Evolutionary conservation across 2,329 filamentous ascomycete species (phyloP).

Genomic region (Nannizziopsis barbatae): DNA sequence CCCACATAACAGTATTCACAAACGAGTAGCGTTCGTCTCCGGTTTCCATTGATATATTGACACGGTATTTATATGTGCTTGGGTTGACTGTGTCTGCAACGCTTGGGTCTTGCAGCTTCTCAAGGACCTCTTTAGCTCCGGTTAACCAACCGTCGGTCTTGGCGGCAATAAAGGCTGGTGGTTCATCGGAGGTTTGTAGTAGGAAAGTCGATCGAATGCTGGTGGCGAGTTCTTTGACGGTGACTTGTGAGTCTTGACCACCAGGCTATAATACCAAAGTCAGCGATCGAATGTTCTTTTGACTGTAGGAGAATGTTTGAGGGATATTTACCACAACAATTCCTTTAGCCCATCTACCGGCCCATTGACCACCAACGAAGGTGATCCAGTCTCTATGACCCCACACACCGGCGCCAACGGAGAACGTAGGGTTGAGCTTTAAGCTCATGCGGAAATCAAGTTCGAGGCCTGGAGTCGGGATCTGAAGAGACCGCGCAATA

Average conservation of each 20-base stretch:
- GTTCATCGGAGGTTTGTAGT: constrained; percentile 42
- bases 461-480: constrained; percentile 39
- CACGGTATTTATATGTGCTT: constrained; percentile 40
- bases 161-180: constrained; percentile 39
- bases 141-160: constrained; percentile 40
- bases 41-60: constrained; percentile 40
- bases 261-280: constrained; percentile 30
- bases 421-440: constrained; percentile 42
- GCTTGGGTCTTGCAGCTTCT: constrained; percentile 36
- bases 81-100: constrained; percentile 39
- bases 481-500: constrained; percentile 37
- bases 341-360: constrained; percentile 43
- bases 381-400: constrained; percentile 44
- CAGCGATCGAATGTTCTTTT: constrained; percentile 3
- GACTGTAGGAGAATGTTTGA: not conserved
- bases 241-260: constrained; percentile 41
- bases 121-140: constrained; percentile 39
- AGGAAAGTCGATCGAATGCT: constrained; percentile 37
- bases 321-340: constrained; percentile 37
- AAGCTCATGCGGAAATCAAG: constrained; percentile 45
- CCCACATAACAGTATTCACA: constrained; percentile 41
- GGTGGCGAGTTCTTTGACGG: constrained; percentile 39
- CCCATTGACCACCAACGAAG: constrained; percentile 43
- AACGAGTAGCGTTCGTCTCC: constrained; percentile 41
- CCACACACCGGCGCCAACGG: constrained; percentile 37